Evolutionary conservation across 75 land plant genomes (phyloP).

Genomic region (Ceratopteris richardii): DNA sequence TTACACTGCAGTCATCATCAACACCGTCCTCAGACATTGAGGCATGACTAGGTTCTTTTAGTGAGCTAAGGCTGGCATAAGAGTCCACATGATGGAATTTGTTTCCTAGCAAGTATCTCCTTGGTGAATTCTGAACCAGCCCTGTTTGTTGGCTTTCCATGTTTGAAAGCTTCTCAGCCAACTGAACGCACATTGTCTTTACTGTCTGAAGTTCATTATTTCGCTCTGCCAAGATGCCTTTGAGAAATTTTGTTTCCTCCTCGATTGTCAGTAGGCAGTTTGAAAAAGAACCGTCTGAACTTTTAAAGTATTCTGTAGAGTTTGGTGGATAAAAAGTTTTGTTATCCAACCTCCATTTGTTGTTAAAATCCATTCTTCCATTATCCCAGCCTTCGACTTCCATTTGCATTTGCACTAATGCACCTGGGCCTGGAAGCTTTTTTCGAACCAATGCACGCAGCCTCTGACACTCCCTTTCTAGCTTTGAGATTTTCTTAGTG

Average conservation of each 20-base stretch:
- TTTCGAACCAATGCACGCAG: slow-evolving; percentile 22
- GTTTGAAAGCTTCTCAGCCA: not conserved
- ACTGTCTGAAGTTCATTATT: not conserved
- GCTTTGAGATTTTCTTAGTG: slow-evolving; percentile 22
- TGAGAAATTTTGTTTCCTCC: not conserved
- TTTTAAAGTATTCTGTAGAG: not conserved
- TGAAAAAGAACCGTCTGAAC: not conserved
- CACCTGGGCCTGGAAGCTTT: slow-evolving; percentile 26
- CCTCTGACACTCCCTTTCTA: slow-evolving; percentile 28
- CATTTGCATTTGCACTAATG: slow-evolving; percentile 15
- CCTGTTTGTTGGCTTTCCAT: not conserved
- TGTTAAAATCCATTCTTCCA: not conserved
- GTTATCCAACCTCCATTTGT: not conserved
- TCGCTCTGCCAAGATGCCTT: not conserved
- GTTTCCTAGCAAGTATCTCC: slow-evolving; percentile 12
- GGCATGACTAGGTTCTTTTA: slow-evolving; percentile 8
- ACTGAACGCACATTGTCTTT: not conserved
- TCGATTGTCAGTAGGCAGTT: not conserved
- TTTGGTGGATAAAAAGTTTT: not conserved
- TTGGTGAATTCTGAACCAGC: not conserved
- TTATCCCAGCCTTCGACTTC: not conserved
- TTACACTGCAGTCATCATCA: not conserved
- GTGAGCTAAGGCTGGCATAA: slow-evolving; percentile 26
- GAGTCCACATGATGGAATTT: not conserved
- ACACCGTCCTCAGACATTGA: not conserved